Conservation (phyloP, 768 basidiomycete species). For the Sarcomyxa edulis region DNA sequence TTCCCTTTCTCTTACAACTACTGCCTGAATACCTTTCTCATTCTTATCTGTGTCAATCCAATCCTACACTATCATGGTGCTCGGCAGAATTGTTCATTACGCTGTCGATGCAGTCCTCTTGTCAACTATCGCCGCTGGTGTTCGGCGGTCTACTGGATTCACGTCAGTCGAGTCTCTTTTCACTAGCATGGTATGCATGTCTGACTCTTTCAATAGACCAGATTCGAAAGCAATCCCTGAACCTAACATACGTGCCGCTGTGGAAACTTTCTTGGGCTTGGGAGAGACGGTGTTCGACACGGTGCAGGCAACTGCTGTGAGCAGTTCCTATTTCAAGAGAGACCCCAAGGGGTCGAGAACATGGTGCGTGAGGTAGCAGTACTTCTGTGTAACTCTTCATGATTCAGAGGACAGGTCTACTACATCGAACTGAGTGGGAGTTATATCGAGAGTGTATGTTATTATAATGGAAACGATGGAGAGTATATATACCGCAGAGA, state of each 20-base stretch:
- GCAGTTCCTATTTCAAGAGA: constrained; percentile 76
- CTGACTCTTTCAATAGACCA: constrained; percentile 36
- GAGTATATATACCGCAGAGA: too few species aligned
- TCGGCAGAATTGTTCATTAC: constrained; percentile 80
- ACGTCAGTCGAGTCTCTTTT: constrained; percentile 48
- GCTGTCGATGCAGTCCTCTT: constrained; percentile 79
- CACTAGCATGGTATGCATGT: neutral
- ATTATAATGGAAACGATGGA: too few species aligned
- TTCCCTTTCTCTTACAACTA: too few species aligned
- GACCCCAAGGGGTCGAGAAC: too few species aligned
- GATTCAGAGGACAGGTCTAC: too few species aligned
- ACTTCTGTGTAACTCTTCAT: too few species aligned
- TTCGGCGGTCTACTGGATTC: constrained; percentile 87
- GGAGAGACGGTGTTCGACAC: constrained; percentile 91
- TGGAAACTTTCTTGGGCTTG: constrained; percentile 77
- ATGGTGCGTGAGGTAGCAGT: too few species aligned
- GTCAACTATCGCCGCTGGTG: constrained; percentile 87
- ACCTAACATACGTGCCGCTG: constrained; percentile 66
- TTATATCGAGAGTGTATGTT: too few species aligned
- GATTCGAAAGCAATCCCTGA: constrained; percentile 70
- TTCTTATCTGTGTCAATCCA: too few species aligned
- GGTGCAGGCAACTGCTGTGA: constrained; percentile 80
- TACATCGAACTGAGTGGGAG: too few species aligned
- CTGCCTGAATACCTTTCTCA: too few species aligned
- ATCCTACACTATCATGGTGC: constrained; percentile 46